Evolutionary conservation across 805 yeast genomes (phyloP), one percentile per base, ranked within the genome.

Genomic region (Saccharomyces kudriavzevii): DNA sequence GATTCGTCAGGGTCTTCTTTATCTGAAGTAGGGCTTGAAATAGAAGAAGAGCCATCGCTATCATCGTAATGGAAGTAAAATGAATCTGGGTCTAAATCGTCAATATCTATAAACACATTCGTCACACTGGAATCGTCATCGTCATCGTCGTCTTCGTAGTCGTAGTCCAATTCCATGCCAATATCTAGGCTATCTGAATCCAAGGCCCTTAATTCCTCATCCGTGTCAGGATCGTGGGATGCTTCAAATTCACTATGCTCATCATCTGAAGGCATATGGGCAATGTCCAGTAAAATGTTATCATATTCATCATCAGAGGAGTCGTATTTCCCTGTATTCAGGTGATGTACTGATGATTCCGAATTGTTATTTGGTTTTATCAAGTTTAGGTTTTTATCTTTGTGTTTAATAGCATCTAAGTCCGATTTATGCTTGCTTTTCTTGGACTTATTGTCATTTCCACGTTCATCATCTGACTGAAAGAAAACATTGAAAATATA

Each of bases 41-140:
- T 65, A 40, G 65, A 63, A 9, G 70, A 69, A 8, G 86, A 76
- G 62, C 86, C 91, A 64, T 84, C 90, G 22, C 70, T 65, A 30
- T 63, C 64, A 48, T 61, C 66, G 48, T 65, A 64, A 47, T 68
- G 72, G 52, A 70, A 70, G 50, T 63, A 66, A 40, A 67, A 67
- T 1, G 71, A 67, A 52, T 67, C 70, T 14, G 73, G 74, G 54
- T 70, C 73, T 27, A 70, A 56, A 52, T 70, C 74, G 57, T 69
- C 74, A 47, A 70, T 68, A 56, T 70, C 72, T 29, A 69, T 68
- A 47, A 70, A 68, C 54, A 70, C 68, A 69, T 74, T 59, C 56
- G 77, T 62, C 55, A 70, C 62, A 64, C 79, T 62, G 60, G 76
- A 55, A 58, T 71, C 64, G 60, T 69, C 70, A 57, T 74, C 64